Conservation (phyloP, 345 rosid species). For the Aquilaria yunnanensis region DNA sequence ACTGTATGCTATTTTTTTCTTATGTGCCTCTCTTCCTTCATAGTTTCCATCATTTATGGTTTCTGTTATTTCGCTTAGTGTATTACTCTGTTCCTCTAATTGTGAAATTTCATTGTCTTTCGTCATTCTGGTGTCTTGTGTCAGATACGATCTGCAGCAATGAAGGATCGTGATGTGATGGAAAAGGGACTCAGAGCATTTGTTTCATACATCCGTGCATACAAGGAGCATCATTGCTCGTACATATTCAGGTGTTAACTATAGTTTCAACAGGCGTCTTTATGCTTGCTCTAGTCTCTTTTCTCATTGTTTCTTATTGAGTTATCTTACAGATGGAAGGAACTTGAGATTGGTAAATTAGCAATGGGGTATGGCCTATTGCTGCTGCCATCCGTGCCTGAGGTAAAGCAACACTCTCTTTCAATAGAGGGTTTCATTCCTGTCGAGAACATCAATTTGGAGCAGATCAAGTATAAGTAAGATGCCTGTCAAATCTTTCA, state of each 20-base stretch:
- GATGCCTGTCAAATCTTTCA: constrained; percentile 12
- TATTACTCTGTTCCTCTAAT: neutral
- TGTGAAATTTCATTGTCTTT: neutral
- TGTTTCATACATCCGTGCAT: constrained; percentile 85
- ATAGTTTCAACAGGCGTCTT: neutral
- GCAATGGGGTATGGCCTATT: constrained; percentile 93
- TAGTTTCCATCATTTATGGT: neutral
- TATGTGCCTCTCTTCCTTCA: neutral
- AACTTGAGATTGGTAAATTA: constrained; percentile 80
- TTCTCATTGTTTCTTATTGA: neutral
- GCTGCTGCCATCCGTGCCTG: constrained; percentile 83
- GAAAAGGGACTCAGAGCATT: constrained; percentile 89
- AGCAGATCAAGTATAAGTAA: constrained; percentile 78
- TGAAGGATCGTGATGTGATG: constrained; percentile 78
- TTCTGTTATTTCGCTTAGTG: constrained; percentile 8
- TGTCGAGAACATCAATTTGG: constrained; percentile 48
- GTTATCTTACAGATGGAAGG: constrained; percentile 60
- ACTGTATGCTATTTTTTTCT: neutral
- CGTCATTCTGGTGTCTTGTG: constrained; percentile 12
- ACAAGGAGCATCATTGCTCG: constrained; percentile 85
- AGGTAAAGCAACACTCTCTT: constrained; percentile 75
- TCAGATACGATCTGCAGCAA: constrained; percentile 70
- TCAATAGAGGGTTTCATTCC: constrained; percentile 67
- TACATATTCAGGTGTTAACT: constrained; percentile 66
- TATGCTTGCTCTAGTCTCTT: neutral